These are phyloP conservation scores for Lolium perenne DNA, from an alignment of 176 grass and related monocot genomes.

Conservation along the genomic window DNA sequence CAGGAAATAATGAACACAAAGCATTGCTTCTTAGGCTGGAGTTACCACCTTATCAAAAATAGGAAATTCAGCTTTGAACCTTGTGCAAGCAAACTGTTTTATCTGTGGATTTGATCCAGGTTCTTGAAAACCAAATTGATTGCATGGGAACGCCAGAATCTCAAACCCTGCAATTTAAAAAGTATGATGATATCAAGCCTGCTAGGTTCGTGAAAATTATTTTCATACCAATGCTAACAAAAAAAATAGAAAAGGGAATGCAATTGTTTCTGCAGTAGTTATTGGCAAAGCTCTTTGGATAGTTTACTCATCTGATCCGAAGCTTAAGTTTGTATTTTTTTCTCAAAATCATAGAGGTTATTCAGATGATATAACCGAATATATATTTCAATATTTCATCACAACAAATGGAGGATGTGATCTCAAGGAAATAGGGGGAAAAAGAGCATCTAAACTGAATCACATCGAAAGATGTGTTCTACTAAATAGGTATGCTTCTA, in stretches of 20 bases:
- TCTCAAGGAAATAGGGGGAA: not conserved
- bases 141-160: slow-evolving; percentile 97
- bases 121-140: slow-evolving; percentile 98
- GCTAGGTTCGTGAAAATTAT: not conserved
- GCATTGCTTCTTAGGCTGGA: not conserved
- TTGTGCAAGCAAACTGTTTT: slow-evolving; percentile 98
- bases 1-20: not conserved
- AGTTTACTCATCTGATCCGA: slow-evolving; percentile 15
- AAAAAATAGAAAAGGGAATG: not conserved
- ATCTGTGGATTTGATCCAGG: slow-evolving; percentile 95
- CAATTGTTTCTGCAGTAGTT: not conserved
- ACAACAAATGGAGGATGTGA: not conserved
- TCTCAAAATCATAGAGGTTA: slow-evolving; percentile 6
- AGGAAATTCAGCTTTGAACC: slow-evolving; percentile 99
- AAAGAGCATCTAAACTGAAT: not conserved
- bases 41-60: slow-evolving; percentile 93
- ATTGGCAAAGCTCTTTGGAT: not conserved
- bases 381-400: not conserved
- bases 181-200: slow-evolving; percentile 3
- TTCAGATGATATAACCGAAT: not conserved
- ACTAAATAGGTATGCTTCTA: not conserved
- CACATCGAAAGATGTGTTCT: not conserved
- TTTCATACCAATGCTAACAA: not conserved
- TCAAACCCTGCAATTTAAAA: slow-evolving; percentile 76
- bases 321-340: not conserved